These are phyloP conservation scores for Theobroma cacao DNA, from an alignment of 345 rosid genomes.

Conservation along the genomic window DNA sequence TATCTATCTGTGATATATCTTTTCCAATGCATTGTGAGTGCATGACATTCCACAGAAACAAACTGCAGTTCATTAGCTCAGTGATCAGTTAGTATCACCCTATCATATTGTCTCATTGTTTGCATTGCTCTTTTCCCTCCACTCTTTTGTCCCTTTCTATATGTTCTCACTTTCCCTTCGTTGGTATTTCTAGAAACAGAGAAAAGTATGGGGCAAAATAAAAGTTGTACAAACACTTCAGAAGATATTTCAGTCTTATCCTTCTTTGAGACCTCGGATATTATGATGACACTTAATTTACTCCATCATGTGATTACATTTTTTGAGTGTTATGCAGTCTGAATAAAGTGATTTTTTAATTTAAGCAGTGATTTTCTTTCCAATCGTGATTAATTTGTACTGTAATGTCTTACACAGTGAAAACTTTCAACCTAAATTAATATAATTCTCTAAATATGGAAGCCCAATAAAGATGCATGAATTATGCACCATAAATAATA, in stretches of 20 bases:
- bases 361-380: no score
- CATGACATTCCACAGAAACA: neutral
- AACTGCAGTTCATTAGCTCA: neutral
- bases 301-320: no score
- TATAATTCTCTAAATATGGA: neutral
- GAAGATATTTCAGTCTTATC: neutral
- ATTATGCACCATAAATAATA: neutral
- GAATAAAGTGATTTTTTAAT: no score
- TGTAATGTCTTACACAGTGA: no score
- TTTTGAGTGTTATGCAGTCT: no score
- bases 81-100: neutral
- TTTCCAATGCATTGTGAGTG: neutral
- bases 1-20: neutral
- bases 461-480: neutral
- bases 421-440: neutral
- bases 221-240: neutral
- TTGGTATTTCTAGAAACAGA: neutral
- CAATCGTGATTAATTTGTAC: no score
- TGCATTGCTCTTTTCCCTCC: neutral
- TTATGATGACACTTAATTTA: neutral
- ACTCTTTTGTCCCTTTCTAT: neutral
- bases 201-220: neutral
- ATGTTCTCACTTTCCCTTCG: neutral
- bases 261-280: neutral
- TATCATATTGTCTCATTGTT: neutral